Evolutionary conservation across 2,329 filamentous ascomycete genomes (phyloP).

Genomic region (Parastagonospora nodorum): DNA sequence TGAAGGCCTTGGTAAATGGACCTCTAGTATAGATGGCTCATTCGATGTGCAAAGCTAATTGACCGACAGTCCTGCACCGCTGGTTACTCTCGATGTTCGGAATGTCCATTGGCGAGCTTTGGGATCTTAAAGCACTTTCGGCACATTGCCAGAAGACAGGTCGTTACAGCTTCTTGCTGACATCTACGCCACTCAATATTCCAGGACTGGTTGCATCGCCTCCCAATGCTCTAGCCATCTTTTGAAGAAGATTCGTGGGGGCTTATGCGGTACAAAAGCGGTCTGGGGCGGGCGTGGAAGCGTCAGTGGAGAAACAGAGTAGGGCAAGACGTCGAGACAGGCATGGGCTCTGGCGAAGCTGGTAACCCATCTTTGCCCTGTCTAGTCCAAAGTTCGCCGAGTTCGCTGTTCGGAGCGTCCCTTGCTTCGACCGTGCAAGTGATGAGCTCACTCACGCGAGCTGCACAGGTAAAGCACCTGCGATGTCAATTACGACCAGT

Average conservation of each 20-base stretch:
- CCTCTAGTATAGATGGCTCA: neutral
- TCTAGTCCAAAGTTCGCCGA: too few species aligned
- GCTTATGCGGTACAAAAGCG: too few species aligned
- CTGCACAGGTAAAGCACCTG: too few species aligned
- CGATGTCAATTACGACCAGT: too few species aligned
- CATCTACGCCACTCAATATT: conserved; percentile 60
- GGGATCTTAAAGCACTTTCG: conserved; percentile 37
- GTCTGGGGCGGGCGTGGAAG: too few species aligned
- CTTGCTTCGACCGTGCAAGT: too few species aligned
- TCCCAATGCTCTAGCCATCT: conserved; percentile 20
- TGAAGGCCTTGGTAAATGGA: conserved; percentile 4
- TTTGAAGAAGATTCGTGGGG: conserved; percentile 1
- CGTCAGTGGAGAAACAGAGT: too few species aligned
- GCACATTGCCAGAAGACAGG: conserved; percentile 33
- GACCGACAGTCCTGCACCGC: conserved; percentile 17
- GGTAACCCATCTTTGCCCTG: too few species aligned
- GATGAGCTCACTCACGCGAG: too few species aligned
- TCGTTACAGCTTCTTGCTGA: conserved; percentile 53
- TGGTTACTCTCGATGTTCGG: conserved; percentile 35
- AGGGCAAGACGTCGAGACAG: too few species aligned
- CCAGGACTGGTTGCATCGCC: conserved; percentile 19
- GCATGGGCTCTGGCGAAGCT: too few species aligned
- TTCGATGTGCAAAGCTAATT: neutral
- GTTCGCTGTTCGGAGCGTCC: too few species aligned
- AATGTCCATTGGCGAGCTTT: conserved; percentile 38